Evolutionary conservation across 768 basidiomycete species (phyloP).

Genomic region (Lactarius hengduanensis): DNA sequence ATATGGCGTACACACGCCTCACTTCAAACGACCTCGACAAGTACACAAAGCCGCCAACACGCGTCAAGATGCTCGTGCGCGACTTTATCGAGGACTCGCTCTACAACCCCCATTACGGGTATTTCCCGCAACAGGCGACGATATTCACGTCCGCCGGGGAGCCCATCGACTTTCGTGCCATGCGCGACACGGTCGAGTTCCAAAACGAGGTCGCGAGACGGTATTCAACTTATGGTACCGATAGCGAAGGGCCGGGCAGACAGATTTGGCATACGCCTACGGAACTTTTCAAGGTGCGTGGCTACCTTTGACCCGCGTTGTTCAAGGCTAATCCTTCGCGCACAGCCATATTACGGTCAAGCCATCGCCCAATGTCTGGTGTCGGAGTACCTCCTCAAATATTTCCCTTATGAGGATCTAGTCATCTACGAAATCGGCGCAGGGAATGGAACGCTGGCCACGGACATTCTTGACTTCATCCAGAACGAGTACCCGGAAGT

Average conservation of each 20-base stretch:
- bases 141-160: conserved; percentile 72
- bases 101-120: conserved; percentile 97
- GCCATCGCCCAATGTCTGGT: conserved; percentile 87
- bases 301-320: conserved; percentile 3
- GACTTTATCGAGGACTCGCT: conserved; percentile 97
- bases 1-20: conserved; percentile 54
- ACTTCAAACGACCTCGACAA: conserved; percentile 68
- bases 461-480: conserved; percentile 82
- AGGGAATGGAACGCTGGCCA: conserved; percentile 93
- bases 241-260: conserved; percentile 68
- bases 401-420: conserved; percentile 95
- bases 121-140: conserved; percentile 90
- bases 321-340: conserved; percentile 19
- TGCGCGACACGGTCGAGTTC: conserved; percentile 73
- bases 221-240: conserved; percentile 69
- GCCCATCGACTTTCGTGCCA: conserved; percentile 62
- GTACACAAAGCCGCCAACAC: conserved; percentile 58
- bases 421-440: conserved; percentile 97
- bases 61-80: conserved; percentile 90
- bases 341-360: conserved; percentile 90
- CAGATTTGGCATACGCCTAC: conserved; percentile 99
- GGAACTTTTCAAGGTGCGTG: conserved; percentile 88
- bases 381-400: conserved; percentile 89
- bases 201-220: conserved; percentile 74
- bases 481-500: conserved; percentile 81